Base-by-base conservation (phyloP, 164 flowering plant genomes). In the Nelumbo lutea region DNA sequence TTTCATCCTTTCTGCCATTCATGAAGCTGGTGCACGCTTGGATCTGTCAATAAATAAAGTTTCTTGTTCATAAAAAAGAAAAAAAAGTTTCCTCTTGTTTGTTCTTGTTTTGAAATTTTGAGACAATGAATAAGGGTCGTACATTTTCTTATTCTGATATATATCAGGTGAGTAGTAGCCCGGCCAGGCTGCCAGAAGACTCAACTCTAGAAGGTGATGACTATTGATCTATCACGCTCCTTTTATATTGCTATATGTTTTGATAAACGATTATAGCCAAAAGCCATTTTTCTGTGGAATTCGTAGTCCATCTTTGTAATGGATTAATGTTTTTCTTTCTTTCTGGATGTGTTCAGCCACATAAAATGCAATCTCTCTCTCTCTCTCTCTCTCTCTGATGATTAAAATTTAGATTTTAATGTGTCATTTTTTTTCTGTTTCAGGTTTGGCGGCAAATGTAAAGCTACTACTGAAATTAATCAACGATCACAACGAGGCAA, bases 401-500 rank as follows among this genome's bases (percentile, higher is more conserved):
- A 8, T 51, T 4, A 45, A 62, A 59, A 9, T 39, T 4, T 59
- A 2, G 40, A 1, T 4, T 7, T 40, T 40, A 9, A 5, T 4
- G 13, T 15, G 57, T 42, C 7, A 61, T 8, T 5, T 42, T 41
- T 39, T 42, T 41, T 55, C 1, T 44, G 56, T 6, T 65, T 42
- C 56, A 85, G 96, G 91, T 5, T 76, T 90, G 42, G 72, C 89
- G 0, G 75, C 90, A 46, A 81, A 82, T 68, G 78, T 85, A 0
- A 90, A 84, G 79, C 64, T 90, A 14, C 65, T 90, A 9, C 58
- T 86, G 64, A 90, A 90, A 73, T 75, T 90, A 39, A 63, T 87
- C 56, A 83, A 88, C 64, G 96, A 90, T 59, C 90, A 88, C 67
- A 79, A 78, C 7, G 86, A 80, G 41, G 89, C 90, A 0, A 65